Conservation (phyloP, 257 asterid genomes). For the Thymus mandschuricus region DNA sequence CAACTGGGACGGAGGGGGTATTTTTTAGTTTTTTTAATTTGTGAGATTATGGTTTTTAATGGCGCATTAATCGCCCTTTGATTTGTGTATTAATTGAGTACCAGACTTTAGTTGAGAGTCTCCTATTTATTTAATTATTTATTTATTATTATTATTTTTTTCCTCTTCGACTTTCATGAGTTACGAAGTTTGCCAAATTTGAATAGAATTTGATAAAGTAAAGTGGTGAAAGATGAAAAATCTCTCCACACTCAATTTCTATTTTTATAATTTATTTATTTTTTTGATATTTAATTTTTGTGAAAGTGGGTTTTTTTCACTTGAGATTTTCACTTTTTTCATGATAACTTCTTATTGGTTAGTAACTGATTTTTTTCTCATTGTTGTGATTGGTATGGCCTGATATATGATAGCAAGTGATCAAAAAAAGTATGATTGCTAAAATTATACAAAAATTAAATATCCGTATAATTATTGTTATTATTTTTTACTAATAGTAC, state of each 20-base stretch:
- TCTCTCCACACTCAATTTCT: neutral
- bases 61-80: conserved; percentile 49
- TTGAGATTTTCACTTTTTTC: neutral
- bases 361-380: neutral
- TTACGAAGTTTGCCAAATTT: neutral
- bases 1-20: no score
- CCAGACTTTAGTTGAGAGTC: conserved; percentile 41
- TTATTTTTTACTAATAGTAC: no score
- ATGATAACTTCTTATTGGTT: neutral
- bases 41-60: conserved; percentile 23
- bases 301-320: neutral
- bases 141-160: no score
- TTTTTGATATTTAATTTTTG: neutral
- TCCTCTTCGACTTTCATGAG: neutral
- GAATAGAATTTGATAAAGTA: no score
- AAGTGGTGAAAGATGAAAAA: no score
- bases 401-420: neutral
- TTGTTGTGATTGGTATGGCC: neutral
- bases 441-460: no score
- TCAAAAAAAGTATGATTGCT: no score
- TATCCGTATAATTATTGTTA: no score
- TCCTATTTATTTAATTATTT: no score
- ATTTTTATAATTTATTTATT: neutral
- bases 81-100: conserved; percentile 38
- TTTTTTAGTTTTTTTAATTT: no score